Base-by-base conservation (phyloP, 2,329 filamentous ascomycete genomes). In the Acarospora socialis region DNA sequence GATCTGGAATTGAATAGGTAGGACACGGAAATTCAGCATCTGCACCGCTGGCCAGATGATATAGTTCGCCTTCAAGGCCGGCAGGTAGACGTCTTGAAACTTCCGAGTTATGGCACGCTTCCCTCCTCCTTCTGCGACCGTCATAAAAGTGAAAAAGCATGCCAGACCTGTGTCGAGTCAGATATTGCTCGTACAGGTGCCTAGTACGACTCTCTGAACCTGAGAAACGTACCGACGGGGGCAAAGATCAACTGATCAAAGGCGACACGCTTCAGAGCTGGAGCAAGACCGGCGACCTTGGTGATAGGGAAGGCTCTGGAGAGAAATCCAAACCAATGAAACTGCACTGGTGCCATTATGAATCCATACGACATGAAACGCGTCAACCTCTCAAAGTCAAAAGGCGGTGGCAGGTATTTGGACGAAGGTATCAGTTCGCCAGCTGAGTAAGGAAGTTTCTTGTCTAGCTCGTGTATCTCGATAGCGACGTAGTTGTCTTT, bases 301-400 rank as follows among this genome's bases (percentile, higher is more conserved):
- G 77, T 80, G 30, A 94, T 75, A 4, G 90, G 90, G 49, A 98
- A 98, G 7, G 74, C 67, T 43, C 65, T 68, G 20, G 76, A 79
- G 41, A 98, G 63, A 55, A 93, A 86, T 31, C 73, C 71, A 59
- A 95, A 95, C 90, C 90, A 98, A 53, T 82, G 78, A 61, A 92
- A 93, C 55, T 95, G 87, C 19, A 94, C 48, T 0, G 90, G 90
- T 4, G 90, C 84, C 83, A 95, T 94, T 51, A 80, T 71, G 61
- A 95, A 94, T 52, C 84, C 84, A 55, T 95, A 98, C 4, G 81
- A 79, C 83, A 95, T 94, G 63, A 95, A 98, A 28, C 90, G 70
- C 2, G 82, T 87, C 41, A 94, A 65, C 29, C 90, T 75, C 60
- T 95, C 90, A 48, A 95, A 95, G 57, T 98, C 87, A 50, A 98